Evolutionary conservation across 106 monocot species (phyloP), one percentile per base, ranked within the genome.

Genomic region (Dioscorea dumetorum): DNA sequence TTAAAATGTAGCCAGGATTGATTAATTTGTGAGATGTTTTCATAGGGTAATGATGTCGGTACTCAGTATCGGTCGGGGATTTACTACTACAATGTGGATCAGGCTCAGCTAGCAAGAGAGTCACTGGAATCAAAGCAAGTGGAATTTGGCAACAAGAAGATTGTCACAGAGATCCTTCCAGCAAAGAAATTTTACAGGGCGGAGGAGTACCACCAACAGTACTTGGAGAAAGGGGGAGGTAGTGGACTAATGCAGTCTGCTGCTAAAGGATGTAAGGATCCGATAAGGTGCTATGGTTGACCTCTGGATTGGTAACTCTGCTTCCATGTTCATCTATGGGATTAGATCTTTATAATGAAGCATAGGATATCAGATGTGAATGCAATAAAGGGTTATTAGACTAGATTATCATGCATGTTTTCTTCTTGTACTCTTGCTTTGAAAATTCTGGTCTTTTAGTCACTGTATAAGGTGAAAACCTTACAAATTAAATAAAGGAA

Each of bases 191-290:
- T 93, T 66, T 93, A 93, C 64, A 73, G 73, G 23, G 93, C 93
- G 1, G 93, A 93, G 61, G 88, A 93, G 41, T 88, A 93, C 74
- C 93, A 93, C 23, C 93, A 93, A 73, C 93, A 86, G 71, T 93
- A 93, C 60, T 67, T 88, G 28, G 88, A 88, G 74, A 88, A 93
- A 59, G 93, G 92, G 1, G 79, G 84, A 17, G 53, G 77, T 0
- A 21, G 23, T 12, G 85, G 90, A 0, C 0, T 12, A 15, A 83
- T 78, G 62, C 87, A 91, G 74, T 91, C 93, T 2, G 83, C 84
- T 12, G 50, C 15, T 2, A 93, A 93, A 67, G 83, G 88, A 57
- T 93, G 93, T 83, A 83, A 57, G 35, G 85, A 93, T 72, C 93
- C 88, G 12, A 93, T 88, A 35, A 56, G 84, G 51, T 91, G 91